phyloP scores from a whole-genome alignment of 2,329 filamentous ascomycete species.

The Fusarium sublunatum region DNA sequence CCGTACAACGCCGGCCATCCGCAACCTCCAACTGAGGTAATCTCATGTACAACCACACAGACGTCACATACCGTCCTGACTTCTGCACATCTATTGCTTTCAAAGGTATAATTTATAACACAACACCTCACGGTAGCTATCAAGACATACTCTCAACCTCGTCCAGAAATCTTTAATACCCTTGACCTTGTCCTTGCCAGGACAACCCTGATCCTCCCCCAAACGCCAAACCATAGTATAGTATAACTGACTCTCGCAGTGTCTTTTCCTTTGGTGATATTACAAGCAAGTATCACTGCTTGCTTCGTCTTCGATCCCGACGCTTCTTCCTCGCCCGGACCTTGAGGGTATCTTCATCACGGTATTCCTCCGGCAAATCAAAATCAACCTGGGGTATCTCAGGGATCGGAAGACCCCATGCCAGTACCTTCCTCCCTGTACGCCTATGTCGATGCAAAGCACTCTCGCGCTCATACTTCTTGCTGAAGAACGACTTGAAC shows the following conservation, averaged over 20 bases:
- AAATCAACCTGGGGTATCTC: slow-evolving; percentile 79
- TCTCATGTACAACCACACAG: slow-evolving; percentile 8
- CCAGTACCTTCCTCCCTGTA: slow-evolving; percentile 75
- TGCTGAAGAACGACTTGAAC: slow-evolving; percentile 88
- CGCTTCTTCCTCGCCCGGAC: slow-evolving; percentile 72
- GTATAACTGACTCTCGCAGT: slow-evolving; percentile 27
- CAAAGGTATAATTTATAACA: slow-evolving; percentile 11
- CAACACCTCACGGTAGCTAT: slow-evolving; percentile 12
- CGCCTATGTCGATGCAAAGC: slow-evolving; percentile 80
- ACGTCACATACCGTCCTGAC: slow-evolving; percentile 5
- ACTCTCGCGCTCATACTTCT: slow-evolving; percentile 81
- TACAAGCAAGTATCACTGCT: slow-evolving; percentile 49
- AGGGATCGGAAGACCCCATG: slow-evolving; percentile 85
- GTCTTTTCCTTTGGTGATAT: slow-evolving; percentile 26
- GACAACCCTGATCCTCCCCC: slow-evolving; percentile 29
- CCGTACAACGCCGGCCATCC: background rate
- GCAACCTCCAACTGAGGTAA: background rate
- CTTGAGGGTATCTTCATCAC: slow-evolving; percentile 66
- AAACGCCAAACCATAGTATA: slow-evolving; percentile 36
- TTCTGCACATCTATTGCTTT: background rate
- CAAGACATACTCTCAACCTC: slow-evolving; percentile 15
- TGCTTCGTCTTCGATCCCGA: slow-evolving; percentile 66
- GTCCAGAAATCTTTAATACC: slow-evolving; percentile 12
- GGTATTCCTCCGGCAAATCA: slow-evolving; percentile 74
- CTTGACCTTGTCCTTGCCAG: slow-evolving; percentile 30